These are phyloP conservation scores for Bipolaris victoriae DNA, from an alignment of 2,329 filamentous ascomycete species.

Conservation along the genomic window DNA sequence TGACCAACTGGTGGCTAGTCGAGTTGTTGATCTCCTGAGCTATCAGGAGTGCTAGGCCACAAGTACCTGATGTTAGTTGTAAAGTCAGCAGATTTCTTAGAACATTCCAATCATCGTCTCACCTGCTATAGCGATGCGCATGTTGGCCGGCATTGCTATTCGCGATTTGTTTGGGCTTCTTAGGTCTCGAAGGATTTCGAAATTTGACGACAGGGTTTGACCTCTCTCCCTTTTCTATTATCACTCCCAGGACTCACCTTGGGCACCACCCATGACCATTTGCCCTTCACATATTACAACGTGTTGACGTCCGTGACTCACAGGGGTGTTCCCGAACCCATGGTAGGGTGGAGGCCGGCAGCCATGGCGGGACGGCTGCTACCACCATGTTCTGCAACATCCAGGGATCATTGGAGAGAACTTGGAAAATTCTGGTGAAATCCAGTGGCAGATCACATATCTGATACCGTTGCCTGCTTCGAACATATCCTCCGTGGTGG, in stretches of 20 bases:
- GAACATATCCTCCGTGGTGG: slow-evolving; percentile 29
- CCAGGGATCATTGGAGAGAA: slow-evolving; percentile 22
- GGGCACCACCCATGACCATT: slow-evolving; percentile 9
- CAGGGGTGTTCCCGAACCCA: slow-evolving; percentile 18
- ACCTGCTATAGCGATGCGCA: slow-evolving; percentile 65
- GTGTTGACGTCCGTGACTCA: slow-evolving; percentile 40
- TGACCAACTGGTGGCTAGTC: slow-evolving; percentile 70
- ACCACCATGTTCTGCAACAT: slow-evolving; percentile 33
- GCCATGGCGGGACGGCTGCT: slow-evolving; percentile 19
- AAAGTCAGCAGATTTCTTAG: background rate
- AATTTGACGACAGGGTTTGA: slow-evolving; percentile 1
- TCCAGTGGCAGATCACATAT: slow-evolving; percentile 9
- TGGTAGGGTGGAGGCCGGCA: slow-evolving; percentile 32
- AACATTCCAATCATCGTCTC: background rate
- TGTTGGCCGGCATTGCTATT: slow-evolving; percentile 49
- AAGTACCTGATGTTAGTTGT: slow-evolving; percentile 53
- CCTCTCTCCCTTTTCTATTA: slow-evolving; percentile 9
- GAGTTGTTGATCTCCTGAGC: slow-evolving; percentile 64
- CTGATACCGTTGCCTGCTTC: slow-evolving; percentile 39
- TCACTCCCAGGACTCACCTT: slow-evolving; percentile 6
- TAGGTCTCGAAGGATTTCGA: slow-evolving; percentile 1
- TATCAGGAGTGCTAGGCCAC: slow-evolving; percentile 64
- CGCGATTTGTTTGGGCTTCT: background rate
- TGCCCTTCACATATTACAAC: slow-evolving; percentile 20
- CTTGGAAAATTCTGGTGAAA: slow-evolving; percentile 9